Evolutionary conservation across 768 basidiomycete species (phyloP).

Genomic region (Pleurotus sapidus): DNA sequence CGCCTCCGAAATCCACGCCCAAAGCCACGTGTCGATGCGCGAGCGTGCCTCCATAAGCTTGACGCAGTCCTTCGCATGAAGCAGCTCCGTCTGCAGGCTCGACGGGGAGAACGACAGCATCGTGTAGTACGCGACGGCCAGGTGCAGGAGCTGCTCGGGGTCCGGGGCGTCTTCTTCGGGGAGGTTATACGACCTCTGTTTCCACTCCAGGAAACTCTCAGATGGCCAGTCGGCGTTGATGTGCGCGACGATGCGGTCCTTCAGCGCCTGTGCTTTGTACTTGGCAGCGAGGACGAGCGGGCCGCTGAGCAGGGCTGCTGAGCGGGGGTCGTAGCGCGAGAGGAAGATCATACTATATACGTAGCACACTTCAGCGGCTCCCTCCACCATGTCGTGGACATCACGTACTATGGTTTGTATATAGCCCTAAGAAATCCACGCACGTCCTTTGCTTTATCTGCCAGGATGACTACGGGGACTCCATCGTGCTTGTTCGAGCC

Average conservation of each 20-base stretch:
- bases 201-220: not conserved
- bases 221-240: constrained; percentile 1
- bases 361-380: not conserved
- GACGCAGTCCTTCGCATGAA: too few relatives aligned
- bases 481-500: constrained; percentile 3
- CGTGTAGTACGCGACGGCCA: not conserved
- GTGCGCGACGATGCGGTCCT: constrained; percentile 1
- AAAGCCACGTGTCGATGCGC: too few relatives aligned
- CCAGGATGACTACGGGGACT: constrained; percentile 9
- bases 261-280: constrained; percentile 1
- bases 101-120: not conserved
- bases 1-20: too few relatives aligned
- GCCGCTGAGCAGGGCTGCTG: not conserved
- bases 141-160: not conserved
- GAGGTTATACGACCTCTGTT: not conserved
- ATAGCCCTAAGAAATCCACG: constrained; percentile 5
- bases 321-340: not conserved
- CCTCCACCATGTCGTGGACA: not conserved
- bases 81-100: too few relatives aligned
- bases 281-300: constrained; percentile 6
- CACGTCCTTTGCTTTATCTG: constrained; percentile 9
- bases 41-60: too few relatives aligned
- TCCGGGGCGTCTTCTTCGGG: not conserved
- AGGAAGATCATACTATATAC: not conserved
- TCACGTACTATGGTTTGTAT: not conserved